Conservation (phyloP, 176 grass and related monocot species). For the Hordeum marinum region DNA sequence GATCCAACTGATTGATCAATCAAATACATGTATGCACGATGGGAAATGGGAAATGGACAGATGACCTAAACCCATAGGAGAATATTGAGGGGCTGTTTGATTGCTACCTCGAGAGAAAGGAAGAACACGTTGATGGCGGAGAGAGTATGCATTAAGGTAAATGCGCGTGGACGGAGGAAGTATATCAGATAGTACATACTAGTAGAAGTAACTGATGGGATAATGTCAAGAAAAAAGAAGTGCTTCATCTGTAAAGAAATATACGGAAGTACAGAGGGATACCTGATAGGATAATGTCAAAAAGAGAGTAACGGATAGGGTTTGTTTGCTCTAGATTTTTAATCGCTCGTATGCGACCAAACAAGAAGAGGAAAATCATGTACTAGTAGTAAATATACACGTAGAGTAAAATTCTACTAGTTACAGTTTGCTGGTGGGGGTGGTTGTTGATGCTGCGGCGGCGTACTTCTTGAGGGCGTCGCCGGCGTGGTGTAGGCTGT, state of each 20-base stretch:
- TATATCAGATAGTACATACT: no score
- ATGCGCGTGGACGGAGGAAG: no score
- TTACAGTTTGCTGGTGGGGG: conserved; percentile 10
- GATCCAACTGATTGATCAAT: not conserved
- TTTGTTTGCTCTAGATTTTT: not conserved
- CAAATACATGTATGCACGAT: not conserved
- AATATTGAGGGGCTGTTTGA: not conserved
- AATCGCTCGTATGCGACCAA: not conserved
- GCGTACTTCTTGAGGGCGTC: conserved; percentile 53
- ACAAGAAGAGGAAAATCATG: not conserved
- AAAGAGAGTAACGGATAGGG: no score
- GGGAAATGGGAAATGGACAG: not conserved
- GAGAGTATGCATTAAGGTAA: no score
- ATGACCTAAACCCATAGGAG: not conserved
- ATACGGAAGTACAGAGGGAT: no score
- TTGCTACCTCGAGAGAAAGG: not conserved
- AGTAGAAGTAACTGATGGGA: no score
- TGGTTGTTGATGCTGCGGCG: not conserved
- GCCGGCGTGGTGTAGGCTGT: conserved; percentile 42
- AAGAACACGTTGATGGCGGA: not conserved
- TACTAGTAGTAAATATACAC: no score
- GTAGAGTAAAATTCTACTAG: not conserved
- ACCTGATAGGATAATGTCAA: no score
- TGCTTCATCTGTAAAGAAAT: no score
- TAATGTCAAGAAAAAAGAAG: no score